Evolutionary conservation across 2,329 filamentous ascomycete species (phyloP).

Genomic region (Cladosporium sp.): DNA sequence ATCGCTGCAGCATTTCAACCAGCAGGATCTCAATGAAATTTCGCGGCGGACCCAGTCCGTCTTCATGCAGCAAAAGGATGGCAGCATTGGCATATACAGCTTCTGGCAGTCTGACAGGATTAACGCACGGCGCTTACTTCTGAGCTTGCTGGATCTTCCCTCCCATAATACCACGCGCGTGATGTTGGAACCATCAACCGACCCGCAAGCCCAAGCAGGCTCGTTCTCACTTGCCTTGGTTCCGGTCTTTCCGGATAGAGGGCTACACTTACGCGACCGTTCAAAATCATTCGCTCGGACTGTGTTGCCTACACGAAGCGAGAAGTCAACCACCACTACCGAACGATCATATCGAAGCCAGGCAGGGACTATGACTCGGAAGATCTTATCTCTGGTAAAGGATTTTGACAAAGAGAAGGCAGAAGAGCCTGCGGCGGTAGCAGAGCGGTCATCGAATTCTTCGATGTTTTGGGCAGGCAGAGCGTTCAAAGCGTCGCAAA

Average conservation of each 20-base stretch:
- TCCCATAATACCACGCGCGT: neutral
- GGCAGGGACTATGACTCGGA: neutral
- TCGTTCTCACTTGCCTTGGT: neutral
- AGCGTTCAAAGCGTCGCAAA: neutral
- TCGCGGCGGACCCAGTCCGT: slow-evolving; percentile 24
- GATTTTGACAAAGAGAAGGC: neutral
- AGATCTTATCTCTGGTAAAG: neutral
- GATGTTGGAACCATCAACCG: neutral
- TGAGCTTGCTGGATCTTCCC: slow-evolving; percentile 24
- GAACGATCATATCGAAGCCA: neutral
- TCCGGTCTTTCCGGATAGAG: slow-evolving; percentile 5
- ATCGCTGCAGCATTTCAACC: slow-evolving; percentile 18
- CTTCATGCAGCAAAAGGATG: slow-evolving; percentile 19
- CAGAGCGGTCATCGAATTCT: neutral
- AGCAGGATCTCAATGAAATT: slow-evolving; percentile 25
- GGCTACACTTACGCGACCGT: slow-evolving; percentile 14
- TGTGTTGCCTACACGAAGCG: neutral
- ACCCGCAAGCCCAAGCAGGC: neutral
- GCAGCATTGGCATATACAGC: slow-evolving; percentile 23
- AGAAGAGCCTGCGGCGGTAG: neutral
- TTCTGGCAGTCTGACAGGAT: slow-evolving; percentile 10
- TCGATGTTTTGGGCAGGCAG: slow-evolving; percentile 1
- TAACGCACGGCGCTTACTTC: slow-evolving; percentile 23
- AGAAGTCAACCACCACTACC: neutral
- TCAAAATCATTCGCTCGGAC: slow-evolving; percentile 4